These are phyloP conservation scores for Trichoderma arundinaceum DNA, from an alignment of 2,329 filamentous ascomycete species.

Conservation along the genomic window DNA sequence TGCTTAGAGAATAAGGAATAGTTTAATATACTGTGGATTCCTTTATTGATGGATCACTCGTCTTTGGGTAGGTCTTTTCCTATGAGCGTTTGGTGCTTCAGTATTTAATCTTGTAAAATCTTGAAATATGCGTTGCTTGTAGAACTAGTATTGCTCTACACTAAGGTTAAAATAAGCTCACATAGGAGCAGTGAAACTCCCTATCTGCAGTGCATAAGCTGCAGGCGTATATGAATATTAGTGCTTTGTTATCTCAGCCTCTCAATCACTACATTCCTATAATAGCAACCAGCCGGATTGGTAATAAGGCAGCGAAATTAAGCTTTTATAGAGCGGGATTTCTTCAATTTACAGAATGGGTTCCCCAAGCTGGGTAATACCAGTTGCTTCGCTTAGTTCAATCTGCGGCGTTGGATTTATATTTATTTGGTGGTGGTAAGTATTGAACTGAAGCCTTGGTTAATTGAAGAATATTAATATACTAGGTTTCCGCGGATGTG, in stretches of 20 bases:
- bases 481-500: not conserved
- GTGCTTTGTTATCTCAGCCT: not conserved
- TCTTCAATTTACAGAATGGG: not conserved
- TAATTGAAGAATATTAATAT: too few species aligned
- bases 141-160: too few species aligned
- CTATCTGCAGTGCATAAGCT: too few species aligned
- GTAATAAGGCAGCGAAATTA: not conserved
- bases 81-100: not conserved
- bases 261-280: not conserved
- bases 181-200: too few species aligned
- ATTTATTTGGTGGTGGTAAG: slow-evolving; percentile 13
- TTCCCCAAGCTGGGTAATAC: slow-evolving; percentile 12
- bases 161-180: too few species aligned
- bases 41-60: slow-evolving; percentile 3
- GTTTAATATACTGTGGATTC: not conserved
- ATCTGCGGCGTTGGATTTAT: slow-evolving; percentile 1
- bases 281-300: too few species aligned
- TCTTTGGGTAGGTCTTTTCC: not conserved
- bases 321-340: not conserved
- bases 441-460: too few species aligned
- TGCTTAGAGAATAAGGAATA: not conserved
- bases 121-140: not conserved
- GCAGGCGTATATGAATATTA: too few species aligned
- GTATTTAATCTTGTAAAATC: not conserved
- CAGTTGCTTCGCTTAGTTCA: slow-evolving; percentile 4